Base-by-base conservation (phyloP, 768 basidiomycete species). In the Gloeopeniophorella convolvens region DNA sequence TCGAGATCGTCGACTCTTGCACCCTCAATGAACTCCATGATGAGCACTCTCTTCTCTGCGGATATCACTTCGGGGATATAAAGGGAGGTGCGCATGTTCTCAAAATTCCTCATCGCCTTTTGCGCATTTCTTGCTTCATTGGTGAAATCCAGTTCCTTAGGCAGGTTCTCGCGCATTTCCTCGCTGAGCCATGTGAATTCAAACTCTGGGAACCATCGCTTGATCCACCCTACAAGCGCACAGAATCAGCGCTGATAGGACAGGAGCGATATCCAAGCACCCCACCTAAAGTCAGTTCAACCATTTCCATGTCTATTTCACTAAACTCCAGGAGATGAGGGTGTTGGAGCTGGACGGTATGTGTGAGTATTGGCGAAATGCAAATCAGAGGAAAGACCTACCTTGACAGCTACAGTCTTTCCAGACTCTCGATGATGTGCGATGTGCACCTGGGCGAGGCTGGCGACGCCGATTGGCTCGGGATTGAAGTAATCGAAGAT, bases 1-100 rank as follows among this genome's bases (percentile, higher is more conserved):
- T 73, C 73, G 45, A 95, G 65, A 64, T 97, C 87, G 62, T 97
- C 94, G 3, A 95, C 84, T 23, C 94, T 76, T 4, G 83, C 87
- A 15, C 95, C 94, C 60, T 86, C 72, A 40, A 92, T 92, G 61
- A 80, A 98, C 62, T 99, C 95, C 95, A 97, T 97, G 43, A 94
- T 77, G 50, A 99, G 72, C 5, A 94, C 85, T 36, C 95, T 73
- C 64, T 86, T 89, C 23, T 82, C 81, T 4, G 91, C 86, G 49
- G 75, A 77, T 30, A 96, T 71, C 1, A 97, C 84, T 58, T 81
- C 68, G 1, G 86, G 96, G 34, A 99, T 84, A 68, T 97, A 95
- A 41, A 98, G 69, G 2, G 94, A 90, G 15, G 88, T 83, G 28
- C 73, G 72, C 45, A 88, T 63, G 51, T 78, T 63, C 27, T 72